phyloP scores from a whole-genome alignment of 179 eudicot genomes.

The Silene noctiflora region DNA sequence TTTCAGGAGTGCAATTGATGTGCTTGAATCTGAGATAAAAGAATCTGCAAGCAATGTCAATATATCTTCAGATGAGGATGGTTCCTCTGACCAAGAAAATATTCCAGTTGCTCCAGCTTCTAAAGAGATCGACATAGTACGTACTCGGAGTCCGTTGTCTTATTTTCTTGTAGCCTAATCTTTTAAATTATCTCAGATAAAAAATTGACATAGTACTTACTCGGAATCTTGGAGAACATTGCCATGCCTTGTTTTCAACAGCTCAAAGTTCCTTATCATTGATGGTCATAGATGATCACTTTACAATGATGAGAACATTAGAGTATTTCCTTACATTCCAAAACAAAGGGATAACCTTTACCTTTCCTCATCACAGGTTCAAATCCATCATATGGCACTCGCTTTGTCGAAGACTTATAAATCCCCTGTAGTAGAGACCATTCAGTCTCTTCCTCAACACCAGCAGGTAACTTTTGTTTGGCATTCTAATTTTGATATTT shows the following conservation, averaged over 20 bases:
- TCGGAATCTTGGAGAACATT: too few species aligned
- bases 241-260: too few species aligned
- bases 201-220: too few species aligned
- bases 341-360: not conserved
- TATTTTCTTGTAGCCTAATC: too few species aligned
- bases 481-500: not conserved
- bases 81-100: slow-evolving; percentile 38
- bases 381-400: slow-evolving; percentile 80
- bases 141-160: slow-evolving; percentile 16
- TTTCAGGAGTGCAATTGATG: slow-evolving; percentile 88
- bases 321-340: too few species aligned
- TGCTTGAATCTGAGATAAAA: slow-evolving; percentile 68
- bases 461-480: slow-evolving; percentile 60
- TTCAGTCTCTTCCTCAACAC: slow-evolving; percentile 92
- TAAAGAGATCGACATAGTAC: slow-evolving; percentile 49
- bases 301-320: too few species aligned
- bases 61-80: slow-evolving; percentile 28
- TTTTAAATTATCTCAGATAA: too few species aligned
- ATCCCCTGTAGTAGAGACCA: slow-evolving; percentile 79
- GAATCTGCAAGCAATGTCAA: slow-evolving; percentile 32
- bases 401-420: slow-evolving; percentile 81
- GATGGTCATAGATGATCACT: too few species aligned
- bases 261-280: too few species aligned
- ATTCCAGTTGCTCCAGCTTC: slow-evolving; percentile 27
- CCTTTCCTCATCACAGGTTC: slow-evolving; percentile 43